Conservation (phyloP, 73 alveolate genomes). For the Paramecium octaurelia region DNA sequence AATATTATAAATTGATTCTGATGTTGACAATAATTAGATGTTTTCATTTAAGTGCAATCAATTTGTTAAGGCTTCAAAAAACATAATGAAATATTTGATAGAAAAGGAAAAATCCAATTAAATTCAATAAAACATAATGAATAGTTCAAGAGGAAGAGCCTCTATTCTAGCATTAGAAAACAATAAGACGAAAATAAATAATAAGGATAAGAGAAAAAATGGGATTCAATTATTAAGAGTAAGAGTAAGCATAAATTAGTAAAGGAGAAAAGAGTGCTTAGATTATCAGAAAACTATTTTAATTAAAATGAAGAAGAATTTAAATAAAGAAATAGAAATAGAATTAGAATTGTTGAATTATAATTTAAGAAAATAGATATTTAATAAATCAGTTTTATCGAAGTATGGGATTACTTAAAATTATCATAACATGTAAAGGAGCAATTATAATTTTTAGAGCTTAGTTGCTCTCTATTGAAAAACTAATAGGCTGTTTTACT, state of each 20-base stretch:
- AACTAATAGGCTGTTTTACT: constrained; percentile 36
- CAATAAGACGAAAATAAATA: not conserved
- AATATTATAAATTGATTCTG: too few species aligned
- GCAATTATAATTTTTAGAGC: not conserved
- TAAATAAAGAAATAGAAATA: constrained; percentile 19
- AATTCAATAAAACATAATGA: constrained; percentile 8
- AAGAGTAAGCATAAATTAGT: not conserved
- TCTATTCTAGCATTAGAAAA: constrained; percentile 19
- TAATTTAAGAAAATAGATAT: not conserved
- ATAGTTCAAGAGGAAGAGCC: constrained; percentile 37
- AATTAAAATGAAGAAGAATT: not conserved
- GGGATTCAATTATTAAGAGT: not conserved
- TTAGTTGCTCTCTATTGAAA: not conserved
- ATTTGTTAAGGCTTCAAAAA: not conserved
- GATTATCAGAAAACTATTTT: not conserved
- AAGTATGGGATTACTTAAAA: constrained; percentile 44
- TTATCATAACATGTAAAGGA: not conserved
- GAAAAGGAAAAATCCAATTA: not conserved
- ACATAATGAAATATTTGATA: not conserved
- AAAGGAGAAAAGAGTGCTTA: not conserved
- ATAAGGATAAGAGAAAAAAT: not conserved
- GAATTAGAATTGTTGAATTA: not conserved
- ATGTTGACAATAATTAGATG: not conserved
- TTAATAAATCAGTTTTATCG: not conserved
- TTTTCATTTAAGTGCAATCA: not conserved